phyloP scores from a whole-genome alignment of 495 filamentous ascomycete species.

The Neurospora pannonica region DNA sequence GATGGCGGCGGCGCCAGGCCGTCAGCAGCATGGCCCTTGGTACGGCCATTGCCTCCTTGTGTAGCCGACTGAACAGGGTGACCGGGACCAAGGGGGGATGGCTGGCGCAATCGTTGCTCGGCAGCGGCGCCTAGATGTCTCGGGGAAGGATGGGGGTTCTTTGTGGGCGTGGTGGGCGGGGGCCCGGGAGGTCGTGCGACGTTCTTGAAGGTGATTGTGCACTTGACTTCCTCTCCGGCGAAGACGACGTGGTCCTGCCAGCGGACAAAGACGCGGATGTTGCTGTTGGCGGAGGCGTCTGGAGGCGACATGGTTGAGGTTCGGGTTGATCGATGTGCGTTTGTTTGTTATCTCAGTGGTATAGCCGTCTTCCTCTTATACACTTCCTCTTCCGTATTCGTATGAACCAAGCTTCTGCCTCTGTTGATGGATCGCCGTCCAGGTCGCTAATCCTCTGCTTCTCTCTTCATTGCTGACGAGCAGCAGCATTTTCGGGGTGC shows the following conservation, averaged over 20 bases:
- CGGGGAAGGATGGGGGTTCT: neutral
- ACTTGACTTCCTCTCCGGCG: slow-evolving; percentile 87
- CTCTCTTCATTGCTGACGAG: neutral
- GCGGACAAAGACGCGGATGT: slow-evolving; percentile 90
- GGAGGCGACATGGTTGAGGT: neutral
- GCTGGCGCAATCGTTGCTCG: slow-evolving; percentile 13
- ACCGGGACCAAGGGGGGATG: slow-evolving; percentile 15
- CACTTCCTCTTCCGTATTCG: neutral
- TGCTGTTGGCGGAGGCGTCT: slow-evolving; percentile 28
- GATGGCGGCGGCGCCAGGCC: slow-evolving; percentile 32
- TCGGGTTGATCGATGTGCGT: neutral
- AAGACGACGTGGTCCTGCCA: slow-evolving; percentile 90
- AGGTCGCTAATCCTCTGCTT: neutral
- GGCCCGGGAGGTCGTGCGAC: slow-evolving; percentile 28
- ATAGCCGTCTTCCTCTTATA: neutral
- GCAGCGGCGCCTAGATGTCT: slow-evolving; percentile 1
- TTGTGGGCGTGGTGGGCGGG: neutral
- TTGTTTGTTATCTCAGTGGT: neutral
- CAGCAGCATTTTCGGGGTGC: neutral
- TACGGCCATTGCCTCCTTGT: neutral
- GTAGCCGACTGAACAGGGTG: neutral
- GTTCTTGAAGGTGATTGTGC: slow-evolving; percentile 94
- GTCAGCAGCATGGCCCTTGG: slow-evolving; percentile 9
- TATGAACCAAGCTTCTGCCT: neutral
- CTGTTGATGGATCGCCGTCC: neutral